These are phyloP conservation scores for Aspergillus novoparasiticus DNA, from an alignment of 2,329 filamentous ascomycete species.

Conservation along the genomic window DNA sequence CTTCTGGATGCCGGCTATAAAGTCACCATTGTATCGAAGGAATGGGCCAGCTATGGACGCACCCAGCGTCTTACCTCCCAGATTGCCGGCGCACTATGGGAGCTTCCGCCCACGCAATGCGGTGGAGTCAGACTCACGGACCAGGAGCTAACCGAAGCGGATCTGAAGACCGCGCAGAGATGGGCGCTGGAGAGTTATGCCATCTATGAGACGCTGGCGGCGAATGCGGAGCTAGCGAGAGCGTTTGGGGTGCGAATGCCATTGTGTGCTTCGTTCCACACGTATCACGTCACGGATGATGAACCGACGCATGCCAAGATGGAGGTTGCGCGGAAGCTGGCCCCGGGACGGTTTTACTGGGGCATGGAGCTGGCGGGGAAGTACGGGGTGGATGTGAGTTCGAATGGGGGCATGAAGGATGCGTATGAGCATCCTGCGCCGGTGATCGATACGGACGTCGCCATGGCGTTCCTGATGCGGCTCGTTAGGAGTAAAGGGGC, in stretches of 20 bases:
- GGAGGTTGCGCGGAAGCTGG: not conserved
- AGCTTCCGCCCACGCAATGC: constrained; percentile 49
- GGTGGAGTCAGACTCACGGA: constrained; percentile 23
- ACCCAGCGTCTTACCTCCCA: constrained; percentile 49
- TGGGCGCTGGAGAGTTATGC: constrained; percentile 13
- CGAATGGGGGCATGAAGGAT: constrained; percentile 29
- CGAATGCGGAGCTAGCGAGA: not conserved
- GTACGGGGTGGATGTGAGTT: constrained; percentile 33
- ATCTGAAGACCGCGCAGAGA: not conserved
- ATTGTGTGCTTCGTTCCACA: constrained; percentile 3
- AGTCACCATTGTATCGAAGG: constrained; percentile 49
- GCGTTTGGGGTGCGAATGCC: constrained; percentile 3
- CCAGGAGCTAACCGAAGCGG: not conserved
- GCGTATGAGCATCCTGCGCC: constrained; percentile 51
- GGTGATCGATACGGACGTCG: constrained; percentile 50
- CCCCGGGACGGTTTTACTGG: constrained; percentile 3
- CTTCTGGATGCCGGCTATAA: constrained; percentile 49
- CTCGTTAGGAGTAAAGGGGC: constrained; percentile 48
- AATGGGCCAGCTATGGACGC: constrained; percentile 41
- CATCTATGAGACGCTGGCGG: constrained; percentile 9
- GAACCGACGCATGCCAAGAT: not conserved
- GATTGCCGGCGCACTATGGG: constrained; percentile 52
- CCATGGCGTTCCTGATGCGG: constrained; percentile 46
- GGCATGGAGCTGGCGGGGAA: not conserved
- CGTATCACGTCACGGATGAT: not conserved